Evolutionary conservation across 352 stramenopile species (phyloP), one percentile per base, ranked within the genome.

Genomic region (Pythium utonaiense): DNA sequence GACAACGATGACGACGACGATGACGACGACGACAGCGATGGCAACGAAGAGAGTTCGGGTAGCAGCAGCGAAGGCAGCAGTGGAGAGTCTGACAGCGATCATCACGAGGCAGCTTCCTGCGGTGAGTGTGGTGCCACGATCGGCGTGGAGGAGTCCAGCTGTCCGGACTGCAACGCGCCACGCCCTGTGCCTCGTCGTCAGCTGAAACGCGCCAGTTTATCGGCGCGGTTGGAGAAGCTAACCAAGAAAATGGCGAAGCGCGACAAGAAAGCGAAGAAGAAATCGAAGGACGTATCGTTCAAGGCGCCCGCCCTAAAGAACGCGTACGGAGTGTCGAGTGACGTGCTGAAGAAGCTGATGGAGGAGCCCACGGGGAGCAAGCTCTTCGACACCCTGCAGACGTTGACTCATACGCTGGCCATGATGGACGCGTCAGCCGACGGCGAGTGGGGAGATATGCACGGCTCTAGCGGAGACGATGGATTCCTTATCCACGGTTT

Each of bases 341-440:
- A 82, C 5, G 77, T 81, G 21, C 64, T 92, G 4, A 71, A 75
- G 53, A 84, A 84, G 30, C 57, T 92, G 19, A 42, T 77, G 22
- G 50, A 60, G 8, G 77, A 88, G 40, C 78, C 78, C 1, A 73
- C 59, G 22, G 70, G 67, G 57, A 74, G 56, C 42, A 86, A 79
- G 24, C 69, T 95, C 16, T 60, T 78, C 5, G 81, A 89, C 52
- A 88, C 74, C 22, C 58, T 95, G 54, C 85, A 93, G 62, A 77
- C 81, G 12, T 62, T 95, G 55, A 95, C 85, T 12, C 85, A 95
- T 59, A 91, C 83, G 17, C 36, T 95, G 28, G 85, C 85, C 2
- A 93, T 95, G 83, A 86, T 89, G 73, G 85, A 95, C 57, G 85
- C 85, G 21, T 95, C 85, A 7, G 67, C 78, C 0, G 85, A 93